phyloP scores from a whole-genome alignment of 306 rosid species.

The Dalbergia oliveri region DNA sequence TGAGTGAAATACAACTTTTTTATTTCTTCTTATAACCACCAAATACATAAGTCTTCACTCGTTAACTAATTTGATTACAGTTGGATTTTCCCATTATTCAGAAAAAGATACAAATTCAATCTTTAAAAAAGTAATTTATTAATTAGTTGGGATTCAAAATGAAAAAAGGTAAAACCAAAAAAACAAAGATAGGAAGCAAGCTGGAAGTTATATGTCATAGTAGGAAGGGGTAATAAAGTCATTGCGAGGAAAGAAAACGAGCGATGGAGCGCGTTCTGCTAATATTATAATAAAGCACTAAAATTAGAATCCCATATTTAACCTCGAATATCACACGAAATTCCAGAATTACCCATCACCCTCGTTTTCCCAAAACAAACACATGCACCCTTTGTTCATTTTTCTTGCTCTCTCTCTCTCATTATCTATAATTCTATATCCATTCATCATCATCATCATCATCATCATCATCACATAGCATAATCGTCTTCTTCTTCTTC shows the following conservation, averaged over 20 bases:
- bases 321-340: constrained; percentile 1
- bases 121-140: not conserved
- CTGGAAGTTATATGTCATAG: not conserved
- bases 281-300: constrained; percentile 2
- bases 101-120: not conserved
- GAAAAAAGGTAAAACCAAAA: not conserved
- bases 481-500: not conserved
- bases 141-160: no score
- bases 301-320: constrained; percentile 43
- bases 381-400: constrained; percentile 38
- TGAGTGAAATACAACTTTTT: no score
- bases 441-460: not conserved
- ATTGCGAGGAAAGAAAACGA: constrained; percentile 4
- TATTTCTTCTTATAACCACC: no score
- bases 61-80: no score
- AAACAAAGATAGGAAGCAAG: not conserved
- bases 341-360: not conserved
- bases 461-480: not conserved
- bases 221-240: constrained; percentile 48
- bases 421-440: not conserved
- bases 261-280: constrained; percentile 67
- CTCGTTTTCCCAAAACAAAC: constrained; percentile 16
- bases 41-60: no score
- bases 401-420: not conserved
- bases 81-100: no score